Evolutionary conservation across 1,284 basidiomycete genomes (phyloP).

Genomic region (Austropuccinia psidii): DNA sequence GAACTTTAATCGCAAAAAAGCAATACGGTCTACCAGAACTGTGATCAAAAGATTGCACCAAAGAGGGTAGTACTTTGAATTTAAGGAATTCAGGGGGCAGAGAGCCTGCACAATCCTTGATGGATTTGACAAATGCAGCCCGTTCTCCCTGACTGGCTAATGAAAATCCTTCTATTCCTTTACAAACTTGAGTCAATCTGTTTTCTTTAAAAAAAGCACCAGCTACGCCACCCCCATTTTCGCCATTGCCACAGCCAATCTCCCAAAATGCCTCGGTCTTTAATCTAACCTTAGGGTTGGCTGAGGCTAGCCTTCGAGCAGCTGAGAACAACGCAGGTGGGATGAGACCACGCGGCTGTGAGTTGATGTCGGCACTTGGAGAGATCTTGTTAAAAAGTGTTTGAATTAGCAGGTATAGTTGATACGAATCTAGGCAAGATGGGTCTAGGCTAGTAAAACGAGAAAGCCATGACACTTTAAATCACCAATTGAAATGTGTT

Average conservation of each 20-base stretch:
- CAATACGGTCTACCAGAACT: slow-evolving; percentile 59
- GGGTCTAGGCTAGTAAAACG: slow-evolving; percentile 56
- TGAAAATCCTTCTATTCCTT: slow-evolving; percentile 77
- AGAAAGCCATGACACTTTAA: not conserved
- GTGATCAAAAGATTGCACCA: slow-evolving; percentile 73
- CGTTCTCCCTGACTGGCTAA: slow-evolving; percentile 78
- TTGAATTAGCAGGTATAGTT: slow-evolving; percentile 74
- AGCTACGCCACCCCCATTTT: slow-evolving; percentile 42
- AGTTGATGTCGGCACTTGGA: slow-evolving; percentile 52
- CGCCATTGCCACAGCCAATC: slow-evolving; percentile 27
- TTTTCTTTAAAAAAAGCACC: slow-evolving; percentile 78
- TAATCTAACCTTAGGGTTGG: slow-evolving; percentile 71
- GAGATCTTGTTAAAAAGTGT: slow-evolving; percentile 65
- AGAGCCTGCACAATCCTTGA: slow-evolving; percentile 69
- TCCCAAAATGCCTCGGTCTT: slow-evolving; percentile 69
- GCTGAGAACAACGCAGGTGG: slow-evolving; percentile 67
- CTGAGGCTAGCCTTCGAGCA: slow-evolving; percentile 80
- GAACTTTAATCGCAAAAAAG: slow-evolving; percentile 72
- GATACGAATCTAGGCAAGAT: slow-evolving; percentile 70
- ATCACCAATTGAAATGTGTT: not conserved
- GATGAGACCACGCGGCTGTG: slow-evolving; percentile 59
- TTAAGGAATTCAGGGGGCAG: slow-evolving; percentile 82
- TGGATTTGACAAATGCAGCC: slow-evolving; percentile 47
- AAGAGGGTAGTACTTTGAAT: slow-evolving; percentile 75
- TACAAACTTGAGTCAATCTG: slow-evolving; percentile 72